Evolutionary conservation across 2,329 filamentous ascomycete species (phyloP), one percentile per base, ranked within the genome.

Genomic region (Paraconiothyrium brasiliense): DNA sequence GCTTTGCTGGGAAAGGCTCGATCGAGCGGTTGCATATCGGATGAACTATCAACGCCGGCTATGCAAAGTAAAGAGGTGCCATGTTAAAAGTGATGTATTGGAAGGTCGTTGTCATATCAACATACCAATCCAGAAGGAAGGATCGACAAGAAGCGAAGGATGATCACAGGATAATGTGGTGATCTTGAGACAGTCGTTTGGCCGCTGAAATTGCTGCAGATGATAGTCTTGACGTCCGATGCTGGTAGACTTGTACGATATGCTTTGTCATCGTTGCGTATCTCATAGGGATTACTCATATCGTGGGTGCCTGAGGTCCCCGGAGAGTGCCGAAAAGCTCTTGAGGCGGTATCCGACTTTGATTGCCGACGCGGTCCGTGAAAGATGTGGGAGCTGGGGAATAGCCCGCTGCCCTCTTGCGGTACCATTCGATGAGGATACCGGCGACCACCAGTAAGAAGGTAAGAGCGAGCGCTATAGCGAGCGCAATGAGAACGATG

Each of bases 331-430:
- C 74, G 57, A 79, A 78, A 7, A 79, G 66, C 50, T 79, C 73
- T 64, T 82, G 79, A 1, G 84, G 84, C n/a, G 84, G 84, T 47
- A 86, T 77, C 54, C 84, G 79, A 57, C 76, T 77, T 64, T 86
- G 77, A 62, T 85, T 85, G 64, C 76, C 78, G 57, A 78, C 77
- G 65, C 81, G 80, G 59, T 83, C 81, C 30, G 72, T 69, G 59
- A 78, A 81, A 35, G 72, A 86, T 20, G 89, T 90, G 4, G 90
- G 89, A 39, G 92, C 92, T n/a, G 90, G 92, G 14, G 89, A 82
- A 68, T 96, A 96, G 54, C 93, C 92, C 75, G 94, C 91, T 52
- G 88, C 87, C 81, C 86, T 90, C 80, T 93, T 90, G 70, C 92
- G 87, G 63, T 90, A 84, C 63, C 92, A 88, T 80, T 95, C 92